Conservation (phyloP, 768 basidiomycete genomes). For the Russula griseocarnosa region DNA sequence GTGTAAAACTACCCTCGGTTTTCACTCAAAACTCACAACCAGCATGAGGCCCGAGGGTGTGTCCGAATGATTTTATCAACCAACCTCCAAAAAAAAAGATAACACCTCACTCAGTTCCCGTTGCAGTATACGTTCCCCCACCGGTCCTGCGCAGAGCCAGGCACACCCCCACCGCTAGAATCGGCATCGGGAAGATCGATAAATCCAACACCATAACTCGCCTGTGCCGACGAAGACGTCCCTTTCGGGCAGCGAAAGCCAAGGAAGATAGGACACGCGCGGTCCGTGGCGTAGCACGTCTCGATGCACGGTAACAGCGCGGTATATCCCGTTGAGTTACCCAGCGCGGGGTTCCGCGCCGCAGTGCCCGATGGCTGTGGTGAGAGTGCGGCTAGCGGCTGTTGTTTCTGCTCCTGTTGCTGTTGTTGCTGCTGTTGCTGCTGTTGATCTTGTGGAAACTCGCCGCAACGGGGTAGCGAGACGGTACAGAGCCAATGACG, state of each 20-base stretch:
- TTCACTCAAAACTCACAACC: not conserved
- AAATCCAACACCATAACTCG: slow-evolving; percentile 74
- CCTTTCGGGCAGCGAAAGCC: slow-evolving; percentile 63
- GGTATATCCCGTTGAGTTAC: slow-evolving; percentile 46
- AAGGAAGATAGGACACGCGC: slow-evolving; percentile 73
- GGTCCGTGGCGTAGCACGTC: slow-evolving; percentile 65
- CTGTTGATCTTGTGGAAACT: slow-evolving; percentile 39
- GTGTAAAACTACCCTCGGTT: not conserved
- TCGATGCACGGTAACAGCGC: slow-evolving; percentile 76
- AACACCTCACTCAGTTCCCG: slow-evolving; percentile 24
- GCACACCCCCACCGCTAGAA: slow-evolving; percentile 45
- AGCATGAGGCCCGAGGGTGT: not conserved
- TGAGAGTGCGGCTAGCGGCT: slow-evolving; percentile 44
- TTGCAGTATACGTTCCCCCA: slow-evolving; percentile 82
- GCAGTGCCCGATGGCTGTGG: slow-evolving; percentile 39
- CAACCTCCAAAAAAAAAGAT: not conserved
- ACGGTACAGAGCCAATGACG: slow-evolving; percentile 73
- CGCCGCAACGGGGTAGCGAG: slow-evolving; percentile 71
- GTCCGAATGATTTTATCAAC: not conserved
- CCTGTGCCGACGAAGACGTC: slow-evolving; percentile 56
- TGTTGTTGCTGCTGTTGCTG: slow-evolving; percentile 32
- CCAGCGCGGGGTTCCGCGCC: slow-evolving; percentile 49
- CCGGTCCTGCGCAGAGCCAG: slow-evolving; percentile 55
- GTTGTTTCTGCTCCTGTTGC: slow-evolving; percentile 31
- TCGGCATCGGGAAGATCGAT: slow-evolving; percentile 54